Conservation (phyloP, 306 rosid species). For the Castanea sativa region DNA sequence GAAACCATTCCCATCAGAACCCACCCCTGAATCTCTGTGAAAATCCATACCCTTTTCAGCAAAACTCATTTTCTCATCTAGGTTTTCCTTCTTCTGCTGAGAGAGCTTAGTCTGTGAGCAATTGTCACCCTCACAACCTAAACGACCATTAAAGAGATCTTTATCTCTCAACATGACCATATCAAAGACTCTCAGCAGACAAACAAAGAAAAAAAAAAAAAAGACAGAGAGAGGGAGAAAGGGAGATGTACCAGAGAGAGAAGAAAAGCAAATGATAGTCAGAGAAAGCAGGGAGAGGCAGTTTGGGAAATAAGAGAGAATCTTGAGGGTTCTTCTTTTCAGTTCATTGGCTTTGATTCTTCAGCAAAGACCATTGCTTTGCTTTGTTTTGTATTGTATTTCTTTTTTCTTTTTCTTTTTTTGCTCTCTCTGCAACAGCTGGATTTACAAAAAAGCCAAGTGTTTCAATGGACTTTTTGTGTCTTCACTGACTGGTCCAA, state of each 20-base stretch:
- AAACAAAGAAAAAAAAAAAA: no score
- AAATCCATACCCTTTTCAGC: slow-evolving; percentile 42
- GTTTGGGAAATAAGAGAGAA: slow-evolving; percentile 33
- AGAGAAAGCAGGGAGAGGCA: slow-evolving; percentile 5
- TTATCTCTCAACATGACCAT: slow-evolving; percentile 62
- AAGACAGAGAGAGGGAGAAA: not conserved
- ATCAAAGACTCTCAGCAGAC: not conserved
- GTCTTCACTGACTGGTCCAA: no score
- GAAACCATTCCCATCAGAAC: slow-evolving; percentile 39
- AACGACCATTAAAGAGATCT: slow-evolving; percentile 42
- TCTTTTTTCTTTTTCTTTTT: no score
- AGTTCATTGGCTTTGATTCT: slow-evolving; percentile 27
- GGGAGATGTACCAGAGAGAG: not conserved
- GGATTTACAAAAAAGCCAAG: slow-evolving; percentile 2
- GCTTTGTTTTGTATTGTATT: no score
- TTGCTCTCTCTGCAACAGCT: slow-evolving; percentile 38
- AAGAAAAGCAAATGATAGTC: not conserved
- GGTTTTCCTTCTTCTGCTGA: slow-evolving; percentile 32
- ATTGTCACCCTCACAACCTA: slow-evolving; percentile 56
- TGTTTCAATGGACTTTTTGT: no score
- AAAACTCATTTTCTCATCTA: slow-evolving; percentile 38
- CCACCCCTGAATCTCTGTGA: slow-evolving; percentile 39
- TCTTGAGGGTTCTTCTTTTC: slow-evolving; percentile 2
- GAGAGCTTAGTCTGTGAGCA: slow-evolving; percentile 67
- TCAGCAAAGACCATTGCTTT: slow-evolving; percentile 2